Base-by-base conservation (phyloP, 2,329 filamentous ascomycete genomes). In the Fusarium multiceps region DNA sequence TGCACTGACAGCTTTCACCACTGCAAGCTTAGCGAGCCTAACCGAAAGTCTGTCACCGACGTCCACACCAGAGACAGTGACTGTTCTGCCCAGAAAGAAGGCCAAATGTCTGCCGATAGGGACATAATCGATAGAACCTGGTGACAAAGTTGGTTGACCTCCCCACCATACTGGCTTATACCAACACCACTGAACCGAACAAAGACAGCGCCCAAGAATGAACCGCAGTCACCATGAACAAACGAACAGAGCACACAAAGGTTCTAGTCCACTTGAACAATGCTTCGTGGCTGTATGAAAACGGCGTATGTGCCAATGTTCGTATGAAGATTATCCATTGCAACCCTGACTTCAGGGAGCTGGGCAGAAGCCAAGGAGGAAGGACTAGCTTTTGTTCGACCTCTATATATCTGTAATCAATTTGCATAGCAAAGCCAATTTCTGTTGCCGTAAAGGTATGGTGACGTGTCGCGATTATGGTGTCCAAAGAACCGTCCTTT, bases 281-380 rank as follows among this genome's bases (percentile, higher is more conserved):
- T 21, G 25, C 13, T 6, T 20, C 25, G 14, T 20, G 34, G 14
- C 23, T 12, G 45, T 32, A 34, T 18, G 16, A 40, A 18, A 41
- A 46, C 25, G 27, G 34, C 21, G 55, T 32, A 34, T 14, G 12
- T 56, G 43, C 25, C 20, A 51, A 59, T 66, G 42, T 47, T 32
- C 27, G 7, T 21, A n/a, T 12, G 14, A 6, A 41, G 14, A 34
- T 21, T 43, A 13, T 14, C 28, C 21, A 58, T 45, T 45, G 28
- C 34, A 25, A 28, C 42, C 59, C 68, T 68, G 63, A 68, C 68
- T 70, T 70, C 68, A 70, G 55, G 68, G 47, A 25, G 51, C 20
- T 43, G 21, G 51, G 7, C 42, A 32, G 20, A 16, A 18, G 16
- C 21, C 34, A 21, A 49, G 32, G 32, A 43, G 21, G 25, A 27